Conservation (phyloP, 257 asterid genomes). For the Scutellaria baicalensis region DNA sequence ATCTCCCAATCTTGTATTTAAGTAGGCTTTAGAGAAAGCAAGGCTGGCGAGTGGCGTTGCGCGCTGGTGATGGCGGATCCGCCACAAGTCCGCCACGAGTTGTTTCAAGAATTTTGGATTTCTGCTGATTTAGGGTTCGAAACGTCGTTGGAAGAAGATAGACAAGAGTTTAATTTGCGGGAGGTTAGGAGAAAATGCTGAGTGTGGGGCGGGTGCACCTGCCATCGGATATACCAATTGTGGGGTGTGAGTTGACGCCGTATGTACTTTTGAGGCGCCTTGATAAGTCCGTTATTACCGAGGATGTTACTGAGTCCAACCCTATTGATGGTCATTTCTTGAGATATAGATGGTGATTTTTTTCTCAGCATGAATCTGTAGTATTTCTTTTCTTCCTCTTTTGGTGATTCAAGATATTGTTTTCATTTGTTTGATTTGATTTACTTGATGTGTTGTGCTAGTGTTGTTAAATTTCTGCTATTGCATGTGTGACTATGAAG, state of each 20-base stretch:
- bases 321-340: conserved; percentile 66
- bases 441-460: not conserved
- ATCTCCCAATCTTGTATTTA: not conserved
- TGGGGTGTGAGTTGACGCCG: conserved; percentile 94
- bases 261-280: conserved; percentile 69
- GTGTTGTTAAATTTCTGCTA: not conserved
- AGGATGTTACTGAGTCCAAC: conserved; percentile 60
- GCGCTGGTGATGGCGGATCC: conserved; percentile 83
- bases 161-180: conserved; percentile 4
- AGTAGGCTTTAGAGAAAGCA: conserved; percentile 24
- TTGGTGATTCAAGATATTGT: not conserved
- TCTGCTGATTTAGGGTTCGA: conserved; percentile 14
- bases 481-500: conserved; percentile 5
- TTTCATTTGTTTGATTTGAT: not conserved
- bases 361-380: not conserved
- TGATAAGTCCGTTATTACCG: conserved; percentile 44
- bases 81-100: conserved; percentile 55
- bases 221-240: conserved; percentile 94
- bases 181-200: conserved; percentile 59
- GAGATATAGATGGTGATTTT: conserved; percentile 72
- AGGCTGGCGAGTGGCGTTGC: conserved; percentile 67
- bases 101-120: conserved; percentile 23
- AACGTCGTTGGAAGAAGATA: conserved; percentile 15
- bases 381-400: not conserved
- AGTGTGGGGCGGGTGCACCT: conserved; percentile 85